These are phyloP conservation scores for Penicillium taxi DNA, from an alignment of 495 filamentous ascomycete species.

Conservation along the genomic window DNA sequence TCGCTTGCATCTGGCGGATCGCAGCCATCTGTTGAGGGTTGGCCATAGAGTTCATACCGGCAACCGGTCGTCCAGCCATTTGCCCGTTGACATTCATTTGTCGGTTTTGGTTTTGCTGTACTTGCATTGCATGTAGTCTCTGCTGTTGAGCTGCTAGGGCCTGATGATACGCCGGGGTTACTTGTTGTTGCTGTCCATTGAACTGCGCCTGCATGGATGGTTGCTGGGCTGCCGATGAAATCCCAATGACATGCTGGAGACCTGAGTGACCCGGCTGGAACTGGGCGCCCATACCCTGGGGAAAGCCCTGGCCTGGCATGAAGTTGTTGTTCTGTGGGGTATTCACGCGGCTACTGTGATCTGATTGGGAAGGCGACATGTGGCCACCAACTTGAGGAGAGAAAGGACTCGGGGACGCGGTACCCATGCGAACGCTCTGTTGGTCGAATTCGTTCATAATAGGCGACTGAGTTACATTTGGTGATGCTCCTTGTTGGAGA, in stretches of 20 bases:
- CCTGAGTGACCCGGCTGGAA: slow-evolving; percentile 43
- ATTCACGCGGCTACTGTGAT: slow-evolving; percentile 62
- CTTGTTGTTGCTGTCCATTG: slow-evolving; percentile 22
- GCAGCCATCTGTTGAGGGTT: slow-evolving; percentile 44
- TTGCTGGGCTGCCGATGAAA: slow-evolving; percentile 28
- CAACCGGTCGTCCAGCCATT: slow-evolving; percentile 34
- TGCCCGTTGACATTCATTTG: slow-evolving; percentile 53
- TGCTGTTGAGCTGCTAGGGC: slow-evolving; percentile 43
- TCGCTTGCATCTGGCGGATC: slow-evolving; percentile 54
- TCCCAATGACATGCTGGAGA: no score
- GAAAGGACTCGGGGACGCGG: slow-evolving; percentile 86
- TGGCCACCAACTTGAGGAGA: slow-evolving; percentile 69
- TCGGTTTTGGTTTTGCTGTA: slow-evolving; percentile 53
- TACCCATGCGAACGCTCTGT: slow-evolving; percentile 70
- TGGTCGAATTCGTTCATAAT: slow-evolving; percentile 68
- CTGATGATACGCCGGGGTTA: slow-evolving; percentile 43
- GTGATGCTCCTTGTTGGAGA: slow-evolving; percentile 71
- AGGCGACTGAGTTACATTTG: slow-evolving; percentile 83
- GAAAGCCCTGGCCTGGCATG: slow-evolving; percentile 49
- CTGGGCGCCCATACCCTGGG: slow-evolving; percentile 50
- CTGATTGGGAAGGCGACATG: slow-evolving; percentile 68
- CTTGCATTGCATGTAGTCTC: slow-evolving; percentile 47
- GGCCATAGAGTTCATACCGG: slow-evolving; percentile 37
- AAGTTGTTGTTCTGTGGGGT: slow-evolving; percentile 68
- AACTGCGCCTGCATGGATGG: slow-evolving; percentile 33